Base-by-base conservation (phyloP, 768 basidiomycete genomes). In the Boletus reticulatus region DNA sequence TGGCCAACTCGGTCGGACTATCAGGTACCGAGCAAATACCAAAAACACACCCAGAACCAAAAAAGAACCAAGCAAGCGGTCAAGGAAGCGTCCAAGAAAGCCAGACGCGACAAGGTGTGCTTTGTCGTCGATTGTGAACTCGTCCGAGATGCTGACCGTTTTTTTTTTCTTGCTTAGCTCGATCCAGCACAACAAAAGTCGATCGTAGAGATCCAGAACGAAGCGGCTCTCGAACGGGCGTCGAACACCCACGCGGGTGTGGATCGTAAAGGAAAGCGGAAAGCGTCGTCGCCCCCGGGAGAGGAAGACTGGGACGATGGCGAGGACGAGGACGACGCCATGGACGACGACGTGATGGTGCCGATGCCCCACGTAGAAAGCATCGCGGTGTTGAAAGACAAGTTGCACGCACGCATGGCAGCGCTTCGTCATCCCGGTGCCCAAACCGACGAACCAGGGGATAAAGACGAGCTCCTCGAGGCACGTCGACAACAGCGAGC, bases 111-210 rank as follows among this genome's bases (percentile, higher is more conserved):
- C 52, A 95, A 94, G 82, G 94, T 91, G 38, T 31, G 50, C 12
- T 22, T 34, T 31, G 22, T n/a, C 4, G 27, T 29, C 8, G 1
- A 29, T 29, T 29, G 27, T 29, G 27, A 29, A 29, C 27, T 6
- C 9, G 27, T 27, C 27, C 27, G n/a, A 27, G 7, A 27, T 8
- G 4, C 27, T 9, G 7, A 4, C 27, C 1, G 27, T 27, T 27
- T 36, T 14, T 13, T 16, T 36, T 36, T 7, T 16, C 13, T 12
- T 4, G 11, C 29, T 22, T 19, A 98, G 94, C 89, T 97, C 62
- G 94, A 98, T 71, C 96, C 96, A 1, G 87, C 85, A 7, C 94
- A 96, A 73, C 80, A 94, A 66, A 92, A 91, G 65, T 83, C 84
- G 12, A 72, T 85, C 43, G 9, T 92, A 27, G 92, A 97, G 55